A percentile compares a stretch with the other conserved stretches of the same genome.
Conservation (phyloP, 2,329 filamentous ascomycete genomes). For the Aphanoascus verrucosus region DNA sequence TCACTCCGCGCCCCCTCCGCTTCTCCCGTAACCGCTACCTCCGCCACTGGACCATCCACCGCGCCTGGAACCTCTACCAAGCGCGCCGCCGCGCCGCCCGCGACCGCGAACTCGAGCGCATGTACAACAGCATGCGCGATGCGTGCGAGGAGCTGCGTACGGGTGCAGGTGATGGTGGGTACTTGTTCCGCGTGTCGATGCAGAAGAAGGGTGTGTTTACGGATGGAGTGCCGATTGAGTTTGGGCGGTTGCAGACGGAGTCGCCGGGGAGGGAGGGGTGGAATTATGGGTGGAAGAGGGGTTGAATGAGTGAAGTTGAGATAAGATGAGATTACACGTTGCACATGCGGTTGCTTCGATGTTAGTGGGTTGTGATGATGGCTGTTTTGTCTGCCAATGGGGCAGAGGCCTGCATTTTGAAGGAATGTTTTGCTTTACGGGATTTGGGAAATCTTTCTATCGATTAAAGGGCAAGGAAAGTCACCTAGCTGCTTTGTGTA, state of each 20-base stretch:
- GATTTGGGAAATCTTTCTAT: background rate
- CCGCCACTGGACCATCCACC: constrained; percentile 98
- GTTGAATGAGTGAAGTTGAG: constrained; percentile 26
- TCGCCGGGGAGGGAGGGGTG: constrained; percentile 68
- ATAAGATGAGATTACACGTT: constrained; percentile 12
- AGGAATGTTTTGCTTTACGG: background rate
- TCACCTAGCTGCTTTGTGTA: background rate
- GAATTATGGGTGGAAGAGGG: constrained; percentile 79
- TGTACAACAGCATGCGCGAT: constrained; percentile 69
- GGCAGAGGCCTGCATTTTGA: background rate
- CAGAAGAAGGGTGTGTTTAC: constrained; percentile 76
- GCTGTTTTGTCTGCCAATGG: background rate
- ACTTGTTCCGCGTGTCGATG: constrained; percentile 77
- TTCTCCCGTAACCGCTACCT: constrained; percentile 80
- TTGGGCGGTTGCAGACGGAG: constrained; percentile 63
- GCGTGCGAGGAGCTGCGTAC: constrained; percentile 75
- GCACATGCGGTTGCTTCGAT: too few relatives aligned
- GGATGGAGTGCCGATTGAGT: constrained; percentile 78
- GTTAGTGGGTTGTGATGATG: background rate
- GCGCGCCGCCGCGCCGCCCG: constrained; percentile 54
- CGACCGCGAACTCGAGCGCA: constrained; percentile 62
- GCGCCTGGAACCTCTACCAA: constrained; percentile 77
- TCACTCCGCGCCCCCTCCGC: constrained; percentile 65
- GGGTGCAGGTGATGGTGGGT: constrained; percentile 40
- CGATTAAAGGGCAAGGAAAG: background rate